These are phyloP conservation scores for Kondoa subrosea DNA, from an alignment of 768 basidiomycete species.

Conservation along the genomic window DNA sequence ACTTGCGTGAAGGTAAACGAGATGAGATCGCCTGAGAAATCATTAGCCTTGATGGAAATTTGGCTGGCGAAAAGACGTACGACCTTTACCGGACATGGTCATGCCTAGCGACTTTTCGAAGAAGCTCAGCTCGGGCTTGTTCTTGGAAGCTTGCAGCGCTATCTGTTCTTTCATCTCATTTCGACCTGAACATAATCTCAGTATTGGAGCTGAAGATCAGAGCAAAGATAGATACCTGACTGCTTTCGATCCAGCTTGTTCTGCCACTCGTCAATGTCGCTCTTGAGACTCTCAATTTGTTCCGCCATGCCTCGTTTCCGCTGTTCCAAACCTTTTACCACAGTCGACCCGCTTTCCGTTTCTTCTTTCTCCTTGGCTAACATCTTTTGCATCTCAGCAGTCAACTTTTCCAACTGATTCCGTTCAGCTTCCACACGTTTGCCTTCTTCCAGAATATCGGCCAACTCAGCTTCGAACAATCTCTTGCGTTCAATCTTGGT, in stretches of 20 bases:
- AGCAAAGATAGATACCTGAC: not conserved
- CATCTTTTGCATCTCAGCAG: conserved; percentile 10
- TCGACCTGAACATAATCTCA: not conserved
- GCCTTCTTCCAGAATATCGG: conserved; percentile 18
- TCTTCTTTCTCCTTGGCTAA: not conserved
- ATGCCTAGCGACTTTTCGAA: conserved; percentile 13
- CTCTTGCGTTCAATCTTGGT: conserved; percentile 17
- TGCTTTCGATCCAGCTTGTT: conserved; percentile 5
- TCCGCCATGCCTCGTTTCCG: conserved; percentile 11
- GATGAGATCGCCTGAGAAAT: conserved; percentile 10
- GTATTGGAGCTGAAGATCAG: not conserved
- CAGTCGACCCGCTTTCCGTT: not conserved
- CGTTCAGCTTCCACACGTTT: conserved; percentile 14
- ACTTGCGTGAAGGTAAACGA: conserved; percentile 12
- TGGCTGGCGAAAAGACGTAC: conserved; percentile 6
- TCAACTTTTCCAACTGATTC: conserved; percentile 8
- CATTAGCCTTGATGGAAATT: not conserved
- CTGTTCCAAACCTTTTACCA: conserved; percentile 13
- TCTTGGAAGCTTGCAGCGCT: conserved; percentile 11
- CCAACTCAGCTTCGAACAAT: conserved; percentile 9
- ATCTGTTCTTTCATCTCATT: not conserved
- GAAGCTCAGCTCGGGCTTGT: conserved; percentile 14
- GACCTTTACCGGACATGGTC: conserved; percentile 8
- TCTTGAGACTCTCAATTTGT: conserved; percentile 11
- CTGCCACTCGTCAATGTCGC: conserved; percentile 14